Percentiles rank a stretch among this genome's conserved stretches.
phyloP scores from a whole-genome alignment of 2,329 filamentous ascomycete species.

The Aspergillus caelatus region DNA sequence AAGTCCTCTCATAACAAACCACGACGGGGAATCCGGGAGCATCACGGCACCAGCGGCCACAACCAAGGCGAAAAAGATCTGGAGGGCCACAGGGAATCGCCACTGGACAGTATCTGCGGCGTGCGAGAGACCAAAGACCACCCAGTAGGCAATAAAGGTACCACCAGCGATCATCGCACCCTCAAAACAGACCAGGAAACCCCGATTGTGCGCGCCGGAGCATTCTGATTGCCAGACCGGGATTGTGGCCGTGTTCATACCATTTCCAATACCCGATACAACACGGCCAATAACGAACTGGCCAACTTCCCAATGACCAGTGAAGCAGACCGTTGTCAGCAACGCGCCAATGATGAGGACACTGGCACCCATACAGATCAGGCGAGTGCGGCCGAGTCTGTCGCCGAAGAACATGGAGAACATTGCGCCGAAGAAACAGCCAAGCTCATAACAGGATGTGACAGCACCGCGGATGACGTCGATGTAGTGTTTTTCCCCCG shows the following conservation, averaged over 20 bases:
- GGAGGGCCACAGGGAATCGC: constrained; percentile 52
- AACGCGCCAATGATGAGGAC: constrained; percentile 46
- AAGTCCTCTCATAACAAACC: constrained; percentile 55
- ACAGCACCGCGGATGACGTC: constrained; percentile 54
- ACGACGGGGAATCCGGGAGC: constrained; percentile 59
- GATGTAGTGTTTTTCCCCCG: constrained; percentile 20
- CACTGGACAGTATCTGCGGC: constrained; percentile 39
- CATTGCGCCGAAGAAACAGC: constrained; percentile 41
- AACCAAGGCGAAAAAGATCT: constrained; percentile 46
- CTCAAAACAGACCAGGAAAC: constrained; percentile 38
- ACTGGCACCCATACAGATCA: constrained; percentile 57
- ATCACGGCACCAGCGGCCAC: constrained; percentile 24
- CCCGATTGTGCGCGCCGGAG: constrained; percentile 36
- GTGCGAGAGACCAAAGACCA: constrained; percentile 38
- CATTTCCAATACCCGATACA: constrained; percentile 43
- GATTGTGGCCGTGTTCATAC: constrained; percentile 43
- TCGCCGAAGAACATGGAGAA: constrained; percentile 34
- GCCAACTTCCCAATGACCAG: constrained; percentile 31
- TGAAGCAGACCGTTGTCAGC: constrained; percentile 29
- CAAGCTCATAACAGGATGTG: constrained; percentile 57
- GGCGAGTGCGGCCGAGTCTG: constrained; percentile 37
- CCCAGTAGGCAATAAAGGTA: constrained; percentile 38
- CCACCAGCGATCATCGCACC: constrained; percentile 37
- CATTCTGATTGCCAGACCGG: constrained; percentile 45
- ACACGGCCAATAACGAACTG: constrained; percentile 46